Evolutionary conservation across 495 filamentous ascomycete species (phyloP).

Genomic region (Aspergillus avenaceus): DNA sequence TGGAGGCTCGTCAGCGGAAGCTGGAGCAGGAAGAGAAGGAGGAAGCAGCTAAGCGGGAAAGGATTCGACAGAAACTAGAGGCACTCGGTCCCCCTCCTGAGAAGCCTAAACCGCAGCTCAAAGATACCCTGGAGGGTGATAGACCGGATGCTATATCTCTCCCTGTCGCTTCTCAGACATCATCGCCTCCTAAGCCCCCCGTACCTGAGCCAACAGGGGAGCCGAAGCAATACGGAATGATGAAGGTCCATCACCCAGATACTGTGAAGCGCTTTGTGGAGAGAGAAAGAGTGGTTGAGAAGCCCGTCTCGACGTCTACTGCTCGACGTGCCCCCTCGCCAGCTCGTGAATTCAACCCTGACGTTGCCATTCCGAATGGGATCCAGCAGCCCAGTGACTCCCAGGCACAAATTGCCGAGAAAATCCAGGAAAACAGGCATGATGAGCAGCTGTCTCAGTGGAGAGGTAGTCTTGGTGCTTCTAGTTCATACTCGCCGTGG

Average conservation of each 20-base stretch:
- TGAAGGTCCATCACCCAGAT: constrained; percentile 54
- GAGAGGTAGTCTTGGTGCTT: constrained; percentile 33
- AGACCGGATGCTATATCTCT: constrained; percentile 21
- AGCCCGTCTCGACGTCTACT: constrained; percentile 19
- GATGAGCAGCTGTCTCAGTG: constrained; percentile 37
- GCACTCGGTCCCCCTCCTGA: constrained; percentile 64
- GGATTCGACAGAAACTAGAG: constrained; percentile 80
- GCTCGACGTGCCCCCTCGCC: constrained; percentile 30
- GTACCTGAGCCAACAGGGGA: constrained; percentile 48
- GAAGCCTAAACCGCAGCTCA: constrained; percentile 46
- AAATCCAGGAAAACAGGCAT: constrained; percentile 18
- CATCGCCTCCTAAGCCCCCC: constrained; percentile 51
- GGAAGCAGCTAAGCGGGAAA: constrained; percentile 73
- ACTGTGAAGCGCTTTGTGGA: constrained; percentile 42
- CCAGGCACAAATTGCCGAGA: constrained; percentile 14
- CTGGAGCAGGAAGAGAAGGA: constrained; percentile 77
- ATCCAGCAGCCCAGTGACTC: constrained; percentile 17
- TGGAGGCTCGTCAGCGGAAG: constrained; percentile 72
- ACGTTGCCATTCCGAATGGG: constrained; percentile 27
- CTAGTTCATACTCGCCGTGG: constrained; percentile 38
- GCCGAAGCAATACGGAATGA: constrained; percentile 56
- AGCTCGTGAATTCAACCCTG: constrained; percentile 30
- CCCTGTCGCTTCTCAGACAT: constrained; percentile 15
- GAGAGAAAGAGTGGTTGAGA: constrained; percentile 35
- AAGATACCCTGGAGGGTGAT: constrained; percentile 28